Evolutionary conservation across 1,284 basidiomycete genomes (phyloP), one percentile per base, ranked within the genome.

Genomic region (Filobasidium uniguttulatum): DNA sequence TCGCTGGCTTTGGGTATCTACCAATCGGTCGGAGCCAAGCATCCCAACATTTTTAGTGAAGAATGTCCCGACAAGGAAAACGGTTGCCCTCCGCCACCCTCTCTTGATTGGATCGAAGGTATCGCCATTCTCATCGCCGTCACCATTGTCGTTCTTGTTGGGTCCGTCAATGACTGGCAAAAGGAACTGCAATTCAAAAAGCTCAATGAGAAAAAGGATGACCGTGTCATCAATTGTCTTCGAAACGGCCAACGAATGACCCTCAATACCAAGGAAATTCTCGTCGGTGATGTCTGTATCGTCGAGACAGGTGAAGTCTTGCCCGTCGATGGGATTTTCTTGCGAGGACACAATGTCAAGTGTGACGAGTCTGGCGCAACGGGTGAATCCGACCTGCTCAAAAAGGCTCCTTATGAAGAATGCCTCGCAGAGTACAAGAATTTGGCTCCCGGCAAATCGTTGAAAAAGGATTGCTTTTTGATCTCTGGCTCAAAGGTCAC

Each of bases 291-390:
- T 62, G 76, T 98, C 55, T 84, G 86, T 19, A 72, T 88, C 34
- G 67, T 98, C 30, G 91, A 97, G 70, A 89, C 94, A 1, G 94
- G 93, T 59, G 94, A 98, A 68, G 82, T 97, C 53, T 65, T 97
- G 8, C 91, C 93, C 40, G 91, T 88, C 67, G 94, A 98, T 63
- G 93, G 93, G 55, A 76, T 98, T 61, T 94, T 94, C 71, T 71
- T 98, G 26, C 74, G 78, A 8, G 91, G 93, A 17, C 87, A 97
- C 71, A 90, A 89, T 56, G 83, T 97, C 61, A 83, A 82, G 62
- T 97, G 91, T 65, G 94, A 98, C 66, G 94, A 97, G 70, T 90
- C 87, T 28, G 87, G 86, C 19, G 89, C 89, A 34, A 97, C 94
- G 1, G 93, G 91, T 57, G 93, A 98, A 71, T 85, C 84, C 6